Percentiles rank a stretch among this genome's conserved stretches.
Evolutionary conservation across 2,329 filamentous ascomycete species (phyloP).

Genomic region (Aspergillus awamori): DNA sequence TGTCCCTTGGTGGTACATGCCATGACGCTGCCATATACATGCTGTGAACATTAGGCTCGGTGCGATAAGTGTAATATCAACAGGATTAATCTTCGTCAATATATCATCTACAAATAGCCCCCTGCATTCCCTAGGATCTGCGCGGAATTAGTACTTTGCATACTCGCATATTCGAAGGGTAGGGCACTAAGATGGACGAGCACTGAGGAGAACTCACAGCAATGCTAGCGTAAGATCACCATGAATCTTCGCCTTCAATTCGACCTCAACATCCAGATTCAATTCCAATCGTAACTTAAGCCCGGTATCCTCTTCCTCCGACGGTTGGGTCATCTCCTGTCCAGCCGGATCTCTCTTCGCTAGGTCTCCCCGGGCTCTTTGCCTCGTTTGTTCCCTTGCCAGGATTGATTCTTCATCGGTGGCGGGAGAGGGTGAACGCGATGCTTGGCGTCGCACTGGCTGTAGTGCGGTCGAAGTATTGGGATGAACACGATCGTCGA

Average conservation of each 20-base stretch:
- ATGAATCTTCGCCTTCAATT: slow-evolving; percentile 81
- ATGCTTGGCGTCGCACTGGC: neutral
- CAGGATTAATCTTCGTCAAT: too few species aligned
- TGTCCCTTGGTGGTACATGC: too few species aligned
- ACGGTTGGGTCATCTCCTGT: neutral
- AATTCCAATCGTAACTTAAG: slow-evolving; percentile 70
- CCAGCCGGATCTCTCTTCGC: neutral
- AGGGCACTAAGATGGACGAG: neutral
- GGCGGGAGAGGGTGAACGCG: neutral
- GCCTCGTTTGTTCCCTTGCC: neutral
- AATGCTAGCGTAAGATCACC: slow-evolving; percentile 80
- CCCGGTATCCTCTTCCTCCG: slow-evolving; percentile 11
- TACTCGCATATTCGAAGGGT: too few species aligned
- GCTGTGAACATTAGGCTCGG: too few species aligned
- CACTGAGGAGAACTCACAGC: slow-evolving; percentile 59
- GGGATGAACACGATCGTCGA: neutral
- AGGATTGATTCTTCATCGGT: neutral
- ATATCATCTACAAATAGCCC: too few species aligned
- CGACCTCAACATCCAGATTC: slow-evolving; percentile 81
- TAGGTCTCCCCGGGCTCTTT: neutral
- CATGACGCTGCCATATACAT: too few species aligned
- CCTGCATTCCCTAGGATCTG: neutral
- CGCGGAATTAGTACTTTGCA: neutral
- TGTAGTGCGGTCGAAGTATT: neutral
- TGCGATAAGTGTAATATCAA: too few species aligned